Conservation (phyloP, 495 filamentous ascomycete genomes). For the Penicillium pancosmium region DNA sequence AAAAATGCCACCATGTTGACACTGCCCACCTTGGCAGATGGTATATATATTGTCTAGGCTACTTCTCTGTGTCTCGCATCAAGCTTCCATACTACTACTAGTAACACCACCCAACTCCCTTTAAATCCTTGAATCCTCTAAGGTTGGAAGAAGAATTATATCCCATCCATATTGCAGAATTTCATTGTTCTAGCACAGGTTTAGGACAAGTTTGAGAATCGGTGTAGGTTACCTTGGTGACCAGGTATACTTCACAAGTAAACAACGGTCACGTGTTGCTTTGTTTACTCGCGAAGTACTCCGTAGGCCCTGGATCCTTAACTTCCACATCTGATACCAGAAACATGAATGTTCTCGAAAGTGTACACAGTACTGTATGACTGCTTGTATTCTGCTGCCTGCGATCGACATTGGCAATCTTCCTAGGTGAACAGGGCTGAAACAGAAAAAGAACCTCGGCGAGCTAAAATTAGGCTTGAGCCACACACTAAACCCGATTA, state of each 20-base stretch:
- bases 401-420: background rate
- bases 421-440: background rate
- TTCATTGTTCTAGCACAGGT: too few relatives aligned
- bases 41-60: background rate
- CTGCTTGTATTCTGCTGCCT: background rate
- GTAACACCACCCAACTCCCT: too few relatives aligned
- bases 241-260: background rate
- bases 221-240: background rate
- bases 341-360: background rate
- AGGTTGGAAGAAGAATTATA: too few relatives aligned
- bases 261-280: background rate
- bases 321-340: too few relatives aligned
- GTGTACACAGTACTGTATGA: background rate
- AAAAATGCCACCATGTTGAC: too few relatives aligned
- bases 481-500: background rate
- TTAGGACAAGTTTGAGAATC: background rate
- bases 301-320: background rate
- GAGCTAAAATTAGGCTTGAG: slow-evolving; percentile 3
- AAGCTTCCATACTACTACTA: too few relatives aligned
- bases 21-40: too few relatives aligned
- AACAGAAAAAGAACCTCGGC: background rate
- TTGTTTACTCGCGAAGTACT: background rate
- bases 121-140: too few relatives aligned
- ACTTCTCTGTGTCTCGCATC: background rate
- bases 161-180: too few relatives aligned